Base-by-base conservation (phyloP, 139 green algal species). In the Tetradesmus lagerheimii region DNA sequence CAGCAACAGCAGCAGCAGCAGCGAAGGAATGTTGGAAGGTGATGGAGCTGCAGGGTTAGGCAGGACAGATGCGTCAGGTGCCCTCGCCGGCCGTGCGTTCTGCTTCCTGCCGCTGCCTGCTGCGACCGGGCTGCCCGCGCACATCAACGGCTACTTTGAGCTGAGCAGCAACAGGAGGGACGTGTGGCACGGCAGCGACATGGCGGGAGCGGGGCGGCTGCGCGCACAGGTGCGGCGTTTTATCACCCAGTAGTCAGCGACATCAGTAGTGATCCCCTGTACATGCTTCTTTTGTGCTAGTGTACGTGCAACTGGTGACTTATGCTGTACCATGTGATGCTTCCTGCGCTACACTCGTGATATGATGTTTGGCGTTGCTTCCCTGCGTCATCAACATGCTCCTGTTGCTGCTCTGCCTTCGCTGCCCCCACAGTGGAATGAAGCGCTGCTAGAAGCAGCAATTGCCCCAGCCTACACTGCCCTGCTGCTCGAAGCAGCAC, bases 111-210 rank as follows among this genome's bases (percentile, higher is more conserved):
- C 95, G 11, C 94, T 98, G 29, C 96, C 96, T 4, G 83, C 96
- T 23, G 41, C 29, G 18, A 97, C 94, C 0, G 91, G 91, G 2
- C 94, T 98, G 64, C 95, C 95, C 0, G 93, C 97, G 41, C 94
- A 97, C 74, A 88, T 98, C 77, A 98, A 98, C 89, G 96, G 89
- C 39, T 97, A 95, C 86, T 98, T 98, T 83, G 96, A 98, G 94
- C 94, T 98, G 38, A 95, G 89, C 64, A 95, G 91, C 85, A 98
- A 98, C 91, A 92, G 95, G 31, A 89, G 94, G 3, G 93, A 96
- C 75, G 91, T 97, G 12, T 97, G 95, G 94, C 93, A 95, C 91
- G 94, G 93, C 34, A 83, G 81, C 38, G 95, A 97, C 86, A 94
- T 96, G 92, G 84, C 92, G 12, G 94, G 95, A 27, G 90, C 81